A percentile compares a stretch with the other conserved stretches of the same genome.
Evolutionary conservation across 371 early-diverging fungal species (phyloP).

Genomic region (Mucor sp.): DNA sequence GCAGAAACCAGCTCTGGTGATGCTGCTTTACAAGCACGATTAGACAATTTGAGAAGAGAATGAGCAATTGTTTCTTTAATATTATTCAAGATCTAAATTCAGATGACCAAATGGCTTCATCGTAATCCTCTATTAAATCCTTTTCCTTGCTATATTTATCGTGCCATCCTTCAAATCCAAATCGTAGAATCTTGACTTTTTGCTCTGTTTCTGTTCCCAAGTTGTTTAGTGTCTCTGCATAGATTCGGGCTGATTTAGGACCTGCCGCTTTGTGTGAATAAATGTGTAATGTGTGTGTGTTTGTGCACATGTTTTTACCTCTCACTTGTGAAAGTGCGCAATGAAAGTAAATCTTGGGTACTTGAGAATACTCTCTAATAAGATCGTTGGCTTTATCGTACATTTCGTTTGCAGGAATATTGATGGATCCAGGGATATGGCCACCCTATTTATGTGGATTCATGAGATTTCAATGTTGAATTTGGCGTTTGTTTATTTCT

Average conservation of each 20-base stretch:
- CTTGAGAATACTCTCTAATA: constrained; percentile 53
- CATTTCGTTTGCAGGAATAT: constrained; percentile 73
- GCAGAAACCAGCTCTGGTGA: constrained; percentile 70
- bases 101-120: constrained; percentile 56
- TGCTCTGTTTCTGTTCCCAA: constrained; percentile 29
- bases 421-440: constrained; percentile 76
- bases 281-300: neutral
- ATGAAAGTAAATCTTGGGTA: constrained; percentile 78
- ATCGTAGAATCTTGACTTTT: constrained; percentile 63
- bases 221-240: constrained; percentile 56
- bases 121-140: constrained; percentile 66
- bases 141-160: constrained; percentile 51
- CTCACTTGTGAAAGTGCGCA: constrained; percentile 86
- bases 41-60: constrained; percentile 87
- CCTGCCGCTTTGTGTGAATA: constrained; percentile 29
- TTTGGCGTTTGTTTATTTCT: neutral
- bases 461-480: neutral
- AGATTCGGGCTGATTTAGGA: constrained; percentile 82
- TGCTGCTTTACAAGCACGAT: constrained; percentile 89
- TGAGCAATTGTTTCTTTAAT: constrained; percentile 31
- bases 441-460: constrained; percentile 60
- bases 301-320: constrained; percentile 27
- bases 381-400: constrained; percentile 48
- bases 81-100: constrained; percentile 4
- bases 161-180: constrained; percentile 80